Base-by-base conservation (phyloP, 192 early-diverging fungal species). In the Kickxella alabastrina region DNA sequence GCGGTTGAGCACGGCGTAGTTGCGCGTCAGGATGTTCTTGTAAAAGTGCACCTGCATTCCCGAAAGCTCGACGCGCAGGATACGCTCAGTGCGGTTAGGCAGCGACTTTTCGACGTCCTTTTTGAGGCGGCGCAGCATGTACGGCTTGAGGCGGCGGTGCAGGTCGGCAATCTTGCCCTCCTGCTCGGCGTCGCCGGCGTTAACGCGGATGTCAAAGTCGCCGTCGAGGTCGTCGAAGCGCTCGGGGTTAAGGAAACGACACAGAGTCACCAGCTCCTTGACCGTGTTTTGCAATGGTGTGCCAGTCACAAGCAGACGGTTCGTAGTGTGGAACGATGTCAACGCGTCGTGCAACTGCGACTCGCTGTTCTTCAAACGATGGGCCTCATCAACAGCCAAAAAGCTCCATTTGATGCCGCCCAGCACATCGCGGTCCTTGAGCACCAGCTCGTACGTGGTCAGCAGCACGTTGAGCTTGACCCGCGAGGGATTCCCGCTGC, bases 201-300 rank as follows among this genome's bases (percentile, higher is more conserved):
- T 58, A 53, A 51, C 79, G 54, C 73, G 78, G 52, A 80, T 80
- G 24, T 85, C 83, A 47, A 99, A 77, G 61, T 90, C 86, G 52
- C 91, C 85, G 34, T 89, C 86, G 31, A 90, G 71, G 40, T 88
- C 85, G 28, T 80, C 84, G 53, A 93, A 88, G 51, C 92, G 89
- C 41, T 81, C 88, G 0, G 97, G 95, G 82, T 87, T 96, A 57
- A 99, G 69, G 76, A 99, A 99, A 38, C 92, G 84, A 29, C 93
- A 83, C 9, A 99, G 68, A 0, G 93, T 83, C 10, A 91, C 79
- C 15, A 99, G 77, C 62, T 99, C 97, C 75, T 93, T 90, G 27
- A 98, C 87, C 17, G 85, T 91, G 77, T 99, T 99, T 61, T 98
- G 94, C 44, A 99, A 80, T n/a, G 97, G 97, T 18, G 97, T 99